Base-by-base conservation (phyloP, 176 grass and related monocot species). In the Avena sativa region DNA sequence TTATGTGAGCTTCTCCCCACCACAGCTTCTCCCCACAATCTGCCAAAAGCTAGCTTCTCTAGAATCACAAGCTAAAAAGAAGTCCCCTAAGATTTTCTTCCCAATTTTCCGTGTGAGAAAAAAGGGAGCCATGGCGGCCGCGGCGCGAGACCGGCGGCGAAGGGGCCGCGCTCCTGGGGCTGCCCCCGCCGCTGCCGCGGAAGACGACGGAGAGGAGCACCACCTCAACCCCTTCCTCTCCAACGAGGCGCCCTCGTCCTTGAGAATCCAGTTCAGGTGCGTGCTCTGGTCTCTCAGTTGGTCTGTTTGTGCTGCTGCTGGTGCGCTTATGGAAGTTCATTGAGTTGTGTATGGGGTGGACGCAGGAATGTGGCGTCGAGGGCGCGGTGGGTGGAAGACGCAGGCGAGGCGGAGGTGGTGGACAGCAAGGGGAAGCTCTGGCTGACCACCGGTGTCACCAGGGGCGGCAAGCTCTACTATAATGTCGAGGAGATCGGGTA, bases 401-500 rank as follows among this genome's bases (percentile, higher is more conserved):
- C 86, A 36, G 89, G 92, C 16, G 92, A 87, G 62, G 97, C 81
- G 2, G 90, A 96, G 86, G 90, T 96, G 48, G 61, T 90, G 58
- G 97, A 96, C 47, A 91, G 81, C 62, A 96, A 91, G 52, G 93
- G 94, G 34, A 98, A 95, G 60, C 73, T 93, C 62, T 98, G 97
- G 97, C 62, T 89, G 75, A 96, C 88, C 76, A 94, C 94, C 1
- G 90, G 94, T 32, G 71, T 96, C 23, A 78, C 78, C 6, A 61
- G 92, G 40, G 83, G 81, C 5, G 79, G 72, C 82, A 94, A 93
- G 64, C 89, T 98, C 9, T 91, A 87, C 78, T 98, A 91, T 71
- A 93, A 94, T 46, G 59, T 98, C 23, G 97, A 98, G 90, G 97
- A 98, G 95, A 94, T 93, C 48, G 76, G 90, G 97, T 94, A 85